A percentile compares a stretch with the other conserved stretches of the same genome.
Evolutionary conservation across 345 rosid genomes (phyloP).

Genomic region (Lenwebbia sp.): DNA sequence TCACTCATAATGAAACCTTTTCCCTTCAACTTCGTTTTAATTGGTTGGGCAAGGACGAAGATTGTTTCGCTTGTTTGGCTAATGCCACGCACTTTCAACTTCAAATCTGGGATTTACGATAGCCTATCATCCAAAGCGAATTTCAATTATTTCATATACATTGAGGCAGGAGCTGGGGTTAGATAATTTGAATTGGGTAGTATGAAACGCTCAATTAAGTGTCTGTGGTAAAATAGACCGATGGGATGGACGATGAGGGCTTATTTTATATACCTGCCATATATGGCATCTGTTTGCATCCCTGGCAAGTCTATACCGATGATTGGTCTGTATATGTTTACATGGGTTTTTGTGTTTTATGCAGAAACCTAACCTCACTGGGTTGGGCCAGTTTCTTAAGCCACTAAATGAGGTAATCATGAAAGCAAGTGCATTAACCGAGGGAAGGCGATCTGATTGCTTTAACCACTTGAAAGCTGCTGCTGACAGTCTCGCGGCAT

Average conservation of each 20-base stretch:
- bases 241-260: background rate
- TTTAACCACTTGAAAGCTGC: slow-evolving; percentile 86
- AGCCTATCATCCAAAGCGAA: background rate
- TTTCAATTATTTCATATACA: background rate
- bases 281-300: background rate
- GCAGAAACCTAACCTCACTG: slow-evolving; percentile 71
- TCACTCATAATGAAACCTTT: background rate
- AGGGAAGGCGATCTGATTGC: slow-evolving; percentile 74
- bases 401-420: slow-evolving; percentile 72
- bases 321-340: background rate
- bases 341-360: background rate
- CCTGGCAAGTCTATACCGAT: background rate
- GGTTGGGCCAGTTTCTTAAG: slow-evolving; percentile 68
- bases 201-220: background rate
- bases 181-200: background rate
- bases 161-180: background rate
- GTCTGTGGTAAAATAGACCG: background rate
- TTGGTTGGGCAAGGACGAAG: background rate
- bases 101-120: background rate
- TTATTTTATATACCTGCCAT: background rate
- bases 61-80: background rate
- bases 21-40: background rate
- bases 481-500: slow-evolving; percentile 71
- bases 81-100: background rate
- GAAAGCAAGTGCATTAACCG: slow-evolving; percentile 73